Conservation (phyloP, 306 rosid genomes). For the Trifolium repens region DNA sequence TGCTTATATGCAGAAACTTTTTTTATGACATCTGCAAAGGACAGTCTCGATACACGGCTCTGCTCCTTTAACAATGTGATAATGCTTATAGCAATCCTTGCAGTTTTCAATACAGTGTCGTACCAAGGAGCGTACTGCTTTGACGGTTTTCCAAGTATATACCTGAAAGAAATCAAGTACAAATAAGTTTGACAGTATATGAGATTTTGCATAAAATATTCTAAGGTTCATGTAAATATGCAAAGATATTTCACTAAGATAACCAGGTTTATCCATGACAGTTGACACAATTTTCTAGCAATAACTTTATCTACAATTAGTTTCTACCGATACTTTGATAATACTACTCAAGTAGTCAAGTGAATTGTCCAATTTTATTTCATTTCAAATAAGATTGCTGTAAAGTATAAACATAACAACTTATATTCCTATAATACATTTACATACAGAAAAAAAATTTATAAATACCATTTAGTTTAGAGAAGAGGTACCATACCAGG, state of each 20-base stretch:
- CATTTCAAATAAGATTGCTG: constrained; percentile 12
- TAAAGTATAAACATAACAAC: not conserved
- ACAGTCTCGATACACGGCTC: constrained; percentile 81
- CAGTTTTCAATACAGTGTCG: constrained; percentile 80
- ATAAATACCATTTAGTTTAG: constrained; percentile 22
- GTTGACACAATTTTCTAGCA: constrained; percentile 7
- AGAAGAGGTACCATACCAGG: constrained; percentile 66
- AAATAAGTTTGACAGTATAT: not conserved
- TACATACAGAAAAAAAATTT: constrained; percentile 9
- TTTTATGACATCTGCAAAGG: constrained; percentile 76
- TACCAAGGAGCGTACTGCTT: constrained; percentile 93
- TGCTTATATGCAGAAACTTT: constrained; percentile 60
- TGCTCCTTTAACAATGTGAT: constrained; percentile 86
- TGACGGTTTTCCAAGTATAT: constrained; percentile 93
- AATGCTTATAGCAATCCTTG: constrained; percentile 72
- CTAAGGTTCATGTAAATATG: constrained; percentile 2
- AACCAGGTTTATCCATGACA: constrained; percentile 12
- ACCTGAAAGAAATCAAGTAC: constrained; percentile 56
- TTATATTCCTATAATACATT: not conserved
- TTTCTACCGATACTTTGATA: constrained; percentile 9
- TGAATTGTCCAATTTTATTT: constrained; percentile 6
- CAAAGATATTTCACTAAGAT: not conserved
- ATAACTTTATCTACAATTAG: constrained; percentile 6
- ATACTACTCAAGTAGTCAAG: not conserved
- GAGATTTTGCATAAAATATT: constrained; percentile 18